Evolutionary conservation across 495 filamentous ascomycete species (phyloP), one percentile per base, ranked within the genome.

Genomic region (Saxispiralis lemnorum): DNA sequence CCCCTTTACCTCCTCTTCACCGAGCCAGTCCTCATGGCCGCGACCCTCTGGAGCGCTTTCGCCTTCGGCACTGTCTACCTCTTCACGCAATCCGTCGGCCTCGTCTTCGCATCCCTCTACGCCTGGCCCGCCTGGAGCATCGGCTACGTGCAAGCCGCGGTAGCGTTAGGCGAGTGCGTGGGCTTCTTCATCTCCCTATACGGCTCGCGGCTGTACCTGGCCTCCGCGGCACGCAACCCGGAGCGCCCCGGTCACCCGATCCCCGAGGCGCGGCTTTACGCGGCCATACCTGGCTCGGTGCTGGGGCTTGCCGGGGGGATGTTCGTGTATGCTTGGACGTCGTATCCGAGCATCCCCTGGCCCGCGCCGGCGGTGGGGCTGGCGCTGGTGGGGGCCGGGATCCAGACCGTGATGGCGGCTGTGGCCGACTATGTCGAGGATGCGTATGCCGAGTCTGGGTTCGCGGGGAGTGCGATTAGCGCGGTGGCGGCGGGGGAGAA

Each of bases 11-110:
- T 76, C 36, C 63, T 75, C 15, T 60, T 56, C 46, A 74, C 69
- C 15, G 71, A 74, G 51, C 60, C 60, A 0, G 72, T 76, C 7
- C 63, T 74, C 3, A 66, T 72, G 30, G 56, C 64, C 34, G 64
- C 59, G 38, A 64, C 64, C 2, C 46, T 73, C 15, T 70, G 66
- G 65, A 62, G 66, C 9, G 66, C 70, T 11, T 69, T 75, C 41
- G 63, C 56, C 31, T 59, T 67, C 20, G 71, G 70, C 13, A 68
- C 63, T 1, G 48, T 73, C 9, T 76, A 67, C 47, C 53, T 75
- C 34, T 58, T 55, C 49, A 61, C 58, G 2, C 58, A 61, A 35
- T 53, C 46, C 28, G 49, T 59, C 17, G 47, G 43, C 6, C 60
- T 57, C 38, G 54, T 61, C 21, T 64, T 55, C 47, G 28, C 41